Base-by-base conservation (phyloP, 2,329 filamentous ascomycete genomes). In the Penicillium sp. region DNA sequence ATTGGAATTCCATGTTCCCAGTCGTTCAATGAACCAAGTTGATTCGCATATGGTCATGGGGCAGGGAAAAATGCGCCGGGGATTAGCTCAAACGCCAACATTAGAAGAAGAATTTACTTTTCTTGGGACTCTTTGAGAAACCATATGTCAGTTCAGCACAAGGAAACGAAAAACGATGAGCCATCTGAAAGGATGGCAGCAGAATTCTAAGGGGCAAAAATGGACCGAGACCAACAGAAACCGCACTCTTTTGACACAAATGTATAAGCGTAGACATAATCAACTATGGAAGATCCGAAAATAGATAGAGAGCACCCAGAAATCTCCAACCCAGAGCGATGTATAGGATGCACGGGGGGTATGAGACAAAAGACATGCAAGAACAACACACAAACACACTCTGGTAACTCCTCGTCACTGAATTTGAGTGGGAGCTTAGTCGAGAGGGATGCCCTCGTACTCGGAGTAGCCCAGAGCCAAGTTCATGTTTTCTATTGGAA, bases 391-490 rank as follows among this genome's bases (percentile, higher is more conserved):
- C 26, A 43, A 51, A 46, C 35, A 53, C n/a, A n/a, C 29, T 19
- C 46, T 15, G 17, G 21, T 21, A 42, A 13, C 43, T 39, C 49
- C 54, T 49, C 32, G 45, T 22, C 29, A 45, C 35, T 55, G 43
- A 31, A 28, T 48, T 53, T 6, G 32, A 53, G 19, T 29, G 29
- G 34, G 53, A 49, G 52, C 53, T 60, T 69, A 77, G 51, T 78
- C 71, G 52, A 80, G 63, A 31, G 88, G 88, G 58, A 95, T 94
- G 35, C 88, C 88, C 66, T 94, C 86, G 64, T 88, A 95, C 73
- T 95, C 88, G 40, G 81, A 83, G 65, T 91, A 94, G 40, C 88
- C 88, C 10, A 94, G 78, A n/a, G 87, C 85, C 51, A 95, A 76
- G 71, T 95, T 95, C 87, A 95, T 93, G 72, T 95, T 95, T 77